Evolutionary conservation across 768 basidiomycete genomes (phyloP), one percentile per base, ranked within the genome.

Genomic region (Chalciporus pseudorubinellus): DNA sequence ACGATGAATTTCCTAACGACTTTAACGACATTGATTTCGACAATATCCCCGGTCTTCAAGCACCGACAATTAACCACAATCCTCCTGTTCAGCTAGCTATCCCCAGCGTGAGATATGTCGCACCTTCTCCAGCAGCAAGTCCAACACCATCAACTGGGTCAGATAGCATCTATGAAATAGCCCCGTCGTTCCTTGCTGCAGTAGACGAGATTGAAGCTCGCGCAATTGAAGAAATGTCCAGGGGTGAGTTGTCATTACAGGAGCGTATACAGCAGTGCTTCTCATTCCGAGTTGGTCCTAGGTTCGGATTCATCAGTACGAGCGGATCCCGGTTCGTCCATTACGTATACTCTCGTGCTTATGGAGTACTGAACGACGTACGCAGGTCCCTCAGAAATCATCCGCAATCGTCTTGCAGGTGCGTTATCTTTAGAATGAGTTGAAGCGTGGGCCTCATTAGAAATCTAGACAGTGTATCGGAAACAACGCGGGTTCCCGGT

Each of bases 1-100:
- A 70, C n/a, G 80, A 85, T 59, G 77, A 82, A 48, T 87, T 78
- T 50, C 76, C 75, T 0, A 83, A 85, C 59, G 76, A 78, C 20
- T 79, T 84, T 51, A 74, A 74, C 4, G 75, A 74, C 14, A 40
- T 82, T 19, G 72, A 77, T 55, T 79, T 76, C 52, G 72, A 80
- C 22, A 72, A 51, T 11, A 50, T 73, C 19, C 66, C 74, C 9
- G 69, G 47, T 46, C 64, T 72, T 24, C 62, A 67, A 48, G 57
- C 53, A 20, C 54, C 44, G 6, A n/a, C 47, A 13, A 18, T 24
- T 40, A 26, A 6, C 6, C 31, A 11, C 20, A 40, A 34, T 51
- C 41, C 46, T 43, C 39, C 51, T 16, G n/a, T 18, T 39, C 44
- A 34, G 29, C 45, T 33, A 13, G n/a, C 22, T 9, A 19, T 39